Percentiles rank a stretch among this genome's conserved stretches.
Evolutionary conservation across 2,329 filamentous ascomycete species (phyloP).

Genomic region (Cercospora berteroae): DNA sequence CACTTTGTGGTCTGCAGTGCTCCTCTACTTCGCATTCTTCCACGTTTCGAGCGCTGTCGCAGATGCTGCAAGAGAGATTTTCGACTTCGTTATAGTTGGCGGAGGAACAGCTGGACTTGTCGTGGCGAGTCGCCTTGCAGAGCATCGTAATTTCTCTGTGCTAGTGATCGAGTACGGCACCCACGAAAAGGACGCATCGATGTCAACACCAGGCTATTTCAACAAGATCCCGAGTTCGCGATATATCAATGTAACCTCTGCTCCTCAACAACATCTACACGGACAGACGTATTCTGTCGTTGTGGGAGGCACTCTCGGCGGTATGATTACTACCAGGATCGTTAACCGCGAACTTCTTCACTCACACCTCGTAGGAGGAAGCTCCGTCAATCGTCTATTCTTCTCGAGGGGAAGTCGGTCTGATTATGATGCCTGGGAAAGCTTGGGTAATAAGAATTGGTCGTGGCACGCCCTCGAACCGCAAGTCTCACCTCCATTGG

Average conservation of each 20-base stretch:
- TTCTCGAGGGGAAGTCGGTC: background rate
- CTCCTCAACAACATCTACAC: background rate
- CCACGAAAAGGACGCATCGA: background rate
- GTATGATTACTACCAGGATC: background rate
- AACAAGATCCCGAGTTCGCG: background rate
- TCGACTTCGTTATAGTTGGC: too few relatives aligned
- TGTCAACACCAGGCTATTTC: background rate
- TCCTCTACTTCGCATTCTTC: too few relatives aligned
- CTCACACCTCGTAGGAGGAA: background rate
- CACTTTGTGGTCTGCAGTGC: too few relatives aligned
- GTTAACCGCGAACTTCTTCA: background rate
- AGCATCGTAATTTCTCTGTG: too few relatives aligned
- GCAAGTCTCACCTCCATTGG: background rate
- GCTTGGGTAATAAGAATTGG: background rate
- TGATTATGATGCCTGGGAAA: background rate
- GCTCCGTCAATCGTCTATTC: background rate
- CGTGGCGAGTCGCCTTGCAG: too few relatives aligned
- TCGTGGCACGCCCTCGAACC: background rate
- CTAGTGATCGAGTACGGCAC: too few relatives aligned
- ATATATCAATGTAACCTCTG: background rate
- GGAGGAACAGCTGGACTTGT: too few relatives aligned
- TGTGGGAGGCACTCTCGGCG: background rate
- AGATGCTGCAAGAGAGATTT: too few relatives aligned
- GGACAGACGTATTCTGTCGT: background rate
- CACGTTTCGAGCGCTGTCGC: too few relatives aligned